Percentiles rank a stretch among this genome's conserved stretches.
Conservation (phyloP, 495 filamentous ascomycete genomes). For the Penicillium soppii region DNA sequence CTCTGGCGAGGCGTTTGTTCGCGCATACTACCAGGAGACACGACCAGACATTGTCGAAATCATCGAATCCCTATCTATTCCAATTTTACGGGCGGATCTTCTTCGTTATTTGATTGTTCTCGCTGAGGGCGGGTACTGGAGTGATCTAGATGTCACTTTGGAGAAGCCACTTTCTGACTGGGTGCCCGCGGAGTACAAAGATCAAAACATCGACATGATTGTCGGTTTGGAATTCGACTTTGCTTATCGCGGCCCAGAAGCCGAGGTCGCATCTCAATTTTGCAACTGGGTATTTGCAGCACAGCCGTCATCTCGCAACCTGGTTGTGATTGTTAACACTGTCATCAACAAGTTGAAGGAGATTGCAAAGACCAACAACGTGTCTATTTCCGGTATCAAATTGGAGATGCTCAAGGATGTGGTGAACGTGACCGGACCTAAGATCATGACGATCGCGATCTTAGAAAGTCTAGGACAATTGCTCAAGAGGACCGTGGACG, state of each 20-base stretch:
- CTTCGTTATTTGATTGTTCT: constrained; percentile 59
- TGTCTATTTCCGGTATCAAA: constrained; percentile 26
- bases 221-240: constrained; percentile 46
- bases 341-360: constrained; percentile 31
- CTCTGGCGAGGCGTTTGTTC: constrained; percentile 26
- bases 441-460: constrained; percentile 37
- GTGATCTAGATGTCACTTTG: constrained; percentile 58
- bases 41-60: constrained; percentile 41
- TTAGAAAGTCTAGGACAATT: constrained; percentile 27
- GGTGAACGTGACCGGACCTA: constrained; percentile 40
- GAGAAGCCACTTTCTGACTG: constrained; percentile 48
- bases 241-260: constrained; percentile 26
- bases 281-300: constrained; percentile 43
- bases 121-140: constrained; percentile 56
- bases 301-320: constrained; percentile 29
- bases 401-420: constrained; percentile 35
- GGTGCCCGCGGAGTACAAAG: constrained; percentile 49
- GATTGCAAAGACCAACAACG: constrained; percentile 21
- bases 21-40: constrained; percentile 23
- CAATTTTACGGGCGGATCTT: constrained; percentile 55
- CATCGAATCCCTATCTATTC: constrained; percentile 39
- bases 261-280: constrained; percentile 37
- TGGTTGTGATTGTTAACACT: constrained; percentile 32
- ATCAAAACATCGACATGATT: constrained; percentile 31
- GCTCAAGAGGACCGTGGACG: constrained; percentile 21